Evolutionary conservation across 2,329 filamentous ascomycete genomes (phyloP).

Genomic region (Aspergillus pseudonomiae): DNA sequence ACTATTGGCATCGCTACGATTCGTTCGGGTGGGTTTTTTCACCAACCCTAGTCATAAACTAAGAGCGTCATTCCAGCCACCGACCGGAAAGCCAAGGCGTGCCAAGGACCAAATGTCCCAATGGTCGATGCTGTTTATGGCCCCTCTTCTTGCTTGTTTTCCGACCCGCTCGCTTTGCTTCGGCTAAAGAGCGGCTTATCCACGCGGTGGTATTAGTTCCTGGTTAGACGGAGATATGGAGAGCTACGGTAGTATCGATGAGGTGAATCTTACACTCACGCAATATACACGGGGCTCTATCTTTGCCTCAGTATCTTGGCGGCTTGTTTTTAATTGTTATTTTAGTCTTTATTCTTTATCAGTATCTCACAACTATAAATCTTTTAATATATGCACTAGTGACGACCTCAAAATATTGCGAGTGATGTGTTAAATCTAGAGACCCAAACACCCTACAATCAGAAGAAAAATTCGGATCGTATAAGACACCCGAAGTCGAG

Average conservation of each 20-base stretch:
- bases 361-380: no score
- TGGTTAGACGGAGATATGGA: not conserved
- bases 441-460: not conserved
- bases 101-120: constrained; percentile 6
- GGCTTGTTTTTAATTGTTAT: no score
- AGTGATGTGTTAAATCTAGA: no score
- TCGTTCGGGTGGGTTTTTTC: not conserved
- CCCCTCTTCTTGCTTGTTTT: not conserved
- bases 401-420: no score
- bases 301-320: not conserved
- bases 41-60: not conserved
- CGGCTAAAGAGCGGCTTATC: constrained; percentile 9
- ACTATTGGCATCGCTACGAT: not conserved
- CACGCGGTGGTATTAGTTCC: not conserved
- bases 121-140: not conserved
- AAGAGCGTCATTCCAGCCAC: not conserved
- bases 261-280: not conserved
- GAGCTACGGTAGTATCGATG: constrained; percentile 5
- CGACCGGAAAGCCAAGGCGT: constrained; percentile 9
- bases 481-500: no score
- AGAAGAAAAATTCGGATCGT: not conserved
- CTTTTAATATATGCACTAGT: no score
- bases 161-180: constrained; percentile 11
- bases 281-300: not conserved
- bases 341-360: no score